Conservation (phyloP, 257 asterid genomes). For the Osmanthus fragrans region DNA sequence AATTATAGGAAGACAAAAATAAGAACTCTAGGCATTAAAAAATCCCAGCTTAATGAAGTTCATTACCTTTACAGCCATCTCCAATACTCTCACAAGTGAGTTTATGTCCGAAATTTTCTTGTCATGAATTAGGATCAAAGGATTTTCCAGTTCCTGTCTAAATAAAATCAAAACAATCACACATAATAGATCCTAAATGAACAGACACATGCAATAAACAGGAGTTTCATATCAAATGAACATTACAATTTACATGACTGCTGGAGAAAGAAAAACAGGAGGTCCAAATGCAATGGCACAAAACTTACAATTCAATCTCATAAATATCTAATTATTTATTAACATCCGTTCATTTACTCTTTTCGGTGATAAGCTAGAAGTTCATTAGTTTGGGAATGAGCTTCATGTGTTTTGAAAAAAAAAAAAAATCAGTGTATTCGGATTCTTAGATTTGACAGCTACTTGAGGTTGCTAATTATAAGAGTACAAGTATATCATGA, state of each 20-base stretch:
- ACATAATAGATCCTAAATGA: neutral
- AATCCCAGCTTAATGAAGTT: slow-evolving; percentile 10
- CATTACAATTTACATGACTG: neutral
- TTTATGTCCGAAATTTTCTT: slow-evolving; percentile 82
- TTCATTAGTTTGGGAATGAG: neutral
- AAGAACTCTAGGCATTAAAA: slow-evolving; percentile 7
- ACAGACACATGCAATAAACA: neutral
- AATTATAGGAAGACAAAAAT: neutral
- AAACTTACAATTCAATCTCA: neutral
- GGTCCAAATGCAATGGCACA: neutral
- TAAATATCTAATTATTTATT: neutral
- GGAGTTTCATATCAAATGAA: slow-evolving; percentile 5
- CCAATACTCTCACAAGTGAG: slow-evolving; percentile 67
- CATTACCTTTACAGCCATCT: slow-evolving; percentile 74
- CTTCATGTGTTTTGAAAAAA: slow-evolving; percentile 12
- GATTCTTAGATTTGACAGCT: slow-evolving; percentile 5
- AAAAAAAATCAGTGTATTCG: neutral
- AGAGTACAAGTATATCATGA: neutral
- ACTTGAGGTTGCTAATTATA: neutral
- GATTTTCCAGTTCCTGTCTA: slow-evolving; percentile 89
- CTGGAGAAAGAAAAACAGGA: neutral
- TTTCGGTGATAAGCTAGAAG: neutral
- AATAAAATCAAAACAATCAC: slow-evolving; percentile 17
- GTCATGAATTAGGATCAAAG: slow-evolving; percentile 82
- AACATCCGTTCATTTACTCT: neutral